Conservation (phyloP, 768 basidiomycete species). For the Leucocoprinus sp. region DNA sequence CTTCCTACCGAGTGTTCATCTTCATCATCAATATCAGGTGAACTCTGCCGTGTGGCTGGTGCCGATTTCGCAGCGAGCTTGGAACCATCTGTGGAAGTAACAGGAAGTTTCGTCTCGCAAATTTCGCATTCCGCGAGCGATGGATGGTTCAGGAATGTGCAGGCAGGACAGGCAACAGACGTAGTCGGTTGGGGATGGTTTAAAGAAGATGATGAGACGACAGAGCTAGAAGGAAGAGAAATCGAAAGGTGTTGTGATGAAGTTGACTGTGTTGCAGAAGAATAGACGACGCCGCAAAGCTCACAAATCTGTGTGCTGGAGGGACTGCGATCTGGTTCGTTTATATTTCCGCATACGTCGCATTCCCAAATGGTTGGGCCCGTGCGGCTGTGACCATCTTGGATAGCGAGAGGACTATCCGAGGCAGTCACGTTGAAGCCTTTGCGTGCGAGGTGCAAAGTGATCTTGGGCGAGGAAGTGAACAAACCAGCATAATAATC, state of each 20-base stretch:
- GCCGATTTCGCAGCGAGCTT: slow-evolving; percentile 37
- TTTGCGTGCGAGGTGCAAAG: slow-evolving; percentile 23
- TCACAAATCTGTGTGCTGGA: slow-evolving; percentile 61
- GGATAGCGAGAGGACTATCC: neutral
- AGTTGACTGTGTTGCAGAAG: slow-evolving; percentile 22
- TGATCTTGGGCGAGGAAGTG: slow-evolving; percentile 84
- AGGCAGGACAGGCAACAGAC: slow-evolving; percentile 67
- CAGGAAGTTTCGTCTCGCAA: slow-evolving; percentile 64
- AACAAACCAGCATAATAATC: slow-evolving; percentile 89
- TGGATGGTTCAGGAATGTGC: slow-evolving; percentile 88
- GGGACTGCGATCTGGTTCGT: slow-evolving; percentile 61
- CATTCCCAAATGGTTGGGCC: slow-evolving; percentile 58
- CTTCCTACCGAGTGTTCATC: slow-evolving; percentile 21
- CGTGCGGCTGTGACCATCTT: slow-evolving; percentile 35
- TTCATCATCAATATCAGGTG: slow-evolving; percentile 36
- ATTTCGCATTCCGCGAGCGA: slow-evolving; percentile 75
- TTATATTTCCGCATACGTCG: slow-evolving; percentile 67
- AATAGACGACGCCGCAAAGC: slow-evolving; percentile 75
- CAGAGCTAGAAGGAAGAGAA: slow-evolving; percentile 27
- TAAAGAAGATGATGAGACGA: neutral
- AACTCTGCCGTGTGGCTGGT: slow-evolving; percentile 56
- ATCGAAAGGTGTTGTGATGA: slow-evolving; percentile 25
- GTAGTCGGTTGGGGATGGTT: slow-evolving; percentile 16
- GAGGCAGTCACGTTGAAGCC: neutral
- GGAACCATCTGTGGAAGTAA: neutral